Percentiles rank a stretch among this genome's conserved stretches.
phyloP scores from a whole-genome alignment of 2,329 filamentous ascomycete genomes.

The Dendryphion nanum region DNA sequence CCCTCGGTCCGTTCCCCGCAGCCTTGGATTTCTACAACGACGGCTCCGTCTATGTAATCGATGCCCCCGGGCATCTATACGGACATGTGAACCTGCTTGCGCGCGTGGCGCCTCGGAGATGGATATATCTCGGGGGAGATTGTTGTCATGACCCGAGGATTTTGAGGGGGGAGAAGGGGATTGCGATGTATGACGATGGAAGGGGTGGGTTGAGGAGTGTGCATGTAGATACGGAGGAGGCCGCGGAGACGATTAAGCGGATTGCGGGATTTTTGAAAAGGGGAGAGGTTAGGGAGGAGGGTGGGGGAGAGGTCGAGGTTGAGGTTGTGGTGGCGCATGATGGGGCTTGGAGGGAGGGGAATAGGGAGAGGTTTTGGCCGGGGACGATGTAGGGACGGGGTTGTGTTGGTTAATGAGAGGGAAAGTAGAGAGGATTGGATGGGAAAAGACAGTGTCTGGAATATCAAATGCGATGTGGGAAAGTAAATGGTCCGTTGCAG shows the following conservation, averaged over 20 bases:
- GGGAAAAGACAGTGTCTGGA: too few species aligned
- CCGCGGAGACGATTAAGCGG: constrained; percentile 43
- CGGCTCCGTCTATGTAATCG: constrained; percentile 47
- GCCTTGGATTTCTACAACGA: constrained; percentile 50
- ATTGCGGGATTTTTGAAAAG: constrained; percentile 38
- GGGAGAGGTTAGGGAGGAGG: constrained; percentile 19
- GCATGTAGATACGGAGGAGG: constrained; percentile 49
- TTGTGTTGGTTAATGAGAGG: too few species aligned
- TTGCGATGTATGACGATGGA: constrained; percentile 52
- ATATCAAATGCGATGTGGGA: too few species aligned
- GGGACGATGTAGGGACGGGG: too few species aligned
- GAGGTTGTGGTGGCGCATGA: constrained; percentile 55
- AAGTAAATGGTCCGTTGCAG: too few species aligned
- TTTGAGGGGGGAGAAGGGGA: constrained; percentile 51
- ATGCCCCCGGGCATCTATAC: constrained; percentile 52
- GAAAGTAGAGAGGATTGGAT: too few species aligned
- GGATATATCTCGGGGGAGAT: constrained; percentile 54
- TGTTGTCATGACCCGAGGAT: constrained; percentile 55
- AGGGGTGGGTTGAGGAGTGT: constrained; percentile 49
- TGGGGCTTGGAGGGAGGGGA: constrained; percentile 46
- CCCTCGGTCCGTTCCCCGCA: constrained; percentile 45
- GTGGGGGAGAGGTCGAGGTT: constrained; percentile 27
- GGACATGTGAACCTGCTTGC: constrained; percentile 54
- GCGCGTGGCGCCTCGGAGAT: constrained; percentile 39
- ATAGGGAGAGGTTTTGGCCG: constrained; percentile 31